phyloP scores from a whole-genome alignment of 331 rosid species.

The Ulmus americana region DNA sequence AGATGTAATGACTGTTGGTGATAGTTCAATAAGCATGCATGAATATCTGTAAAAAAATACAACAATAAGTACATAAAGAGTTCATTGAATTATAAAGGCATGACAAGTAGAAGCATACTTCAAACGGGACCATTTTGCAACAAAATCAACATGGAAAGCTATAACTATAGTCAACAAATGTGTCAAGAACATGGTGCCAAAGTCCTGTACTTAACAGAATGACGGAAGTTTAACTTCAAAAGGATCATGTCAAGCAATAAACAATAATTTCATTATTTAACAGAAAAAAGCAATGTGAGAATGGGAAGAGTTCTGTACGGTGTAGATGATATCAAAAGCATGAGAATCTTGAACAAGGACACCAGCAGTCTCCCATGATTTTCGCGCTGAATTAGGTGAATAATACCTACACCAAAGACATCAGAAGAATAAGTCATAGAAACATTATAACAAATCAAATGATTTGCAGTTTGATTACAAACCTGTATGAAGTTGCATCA shows the following conservation, averaged over 20 bases:
- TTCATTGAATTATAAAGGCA: background rate
- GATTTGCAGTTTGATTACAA: background rate
- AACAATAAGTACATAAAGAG: conserved; percentile 15
- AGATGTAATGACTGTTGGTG: conserved; percentile 59
- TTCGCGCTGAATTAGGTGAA: conserved; percentile 60
- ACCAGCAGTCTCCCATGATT: conserved; percentile 69
- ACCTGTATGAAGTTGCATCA: conserved; percentile 88
- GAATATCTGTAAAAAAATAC: conserved; percentile 52
- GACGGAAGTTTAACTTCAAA: too few relatives aligned
- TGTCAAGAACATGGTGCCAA: too few relatives aligned
- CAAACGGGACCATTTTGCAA: conserved; percentile 9
- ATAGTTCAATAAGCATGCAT: conserved; percentile 77
- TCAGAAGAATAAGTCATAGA: background rate
- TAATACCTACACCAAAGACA: conserved; percentile 53
- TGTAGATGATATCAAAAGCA: conserved; percentile 69
- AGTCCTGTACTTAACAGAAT: too few relatives aligned
- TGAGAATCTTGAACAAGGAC: conserved; percentile 73
- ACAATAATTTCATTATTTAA: background rate
- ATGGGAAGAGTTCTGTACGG: conserved; percentile 52
- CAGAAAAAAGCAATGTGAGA: background rate
- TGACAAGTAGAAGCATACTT: background rate
- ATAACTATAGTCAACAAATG: background rate
- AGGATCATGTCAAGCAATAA: background rate
- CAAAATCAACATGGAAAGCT: too few relatives aligned
- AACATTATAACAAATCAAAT: background rate